Conservation (phyloP, 768 basidiomycete species). For the Psilocybe cubensis region DNA sequence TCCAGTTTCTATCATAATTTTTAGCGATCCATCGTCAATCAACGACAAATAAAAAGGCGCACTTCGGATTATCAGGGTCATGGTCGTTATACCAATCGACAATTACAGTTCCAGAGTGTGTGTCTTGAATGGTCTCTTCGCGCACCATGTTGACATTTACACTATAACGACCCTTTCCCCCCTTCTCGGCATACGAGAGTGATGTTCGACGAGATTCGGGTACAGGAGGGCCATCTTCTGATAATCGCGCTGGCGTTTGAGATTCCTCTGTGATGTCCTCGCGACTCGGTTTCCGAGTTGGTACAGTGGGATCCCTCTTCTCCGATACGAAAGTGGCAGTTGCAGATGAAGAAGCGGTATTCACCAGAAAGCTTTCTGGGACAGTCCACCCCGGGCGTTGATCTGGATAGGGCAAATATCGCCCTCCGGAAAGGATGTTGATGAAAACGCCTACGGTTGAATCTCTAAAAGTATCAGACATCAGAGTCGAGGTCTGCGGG, state of each 20-base stretch:
- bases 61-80: slow-evolving; percentile 4
- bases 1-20: slow-evolving; percentile 1
- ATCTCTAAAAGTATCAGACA: neutral
- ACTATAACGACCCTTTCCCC: neutral
- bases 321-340: neutral
- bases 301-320: neutral
- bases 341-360: neutral
- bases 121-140: neutral
- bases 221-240: neutral
- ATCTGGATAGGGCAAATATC: neutral
- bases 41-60: neutral
- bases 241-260: neutral
- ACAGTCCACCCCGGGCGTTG: neutral
- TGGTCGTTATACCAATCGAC: slow-evolving; percentile 1
- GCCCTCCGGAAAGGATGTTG: neutral
- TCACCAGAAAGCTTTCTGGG: neutral
- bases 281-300: neutral
- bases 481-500: neutral
- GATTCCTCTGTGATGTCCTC: neutral
- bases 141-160: neutral
- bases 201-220: neutral
- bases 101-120: neutral
- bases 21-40: no score
- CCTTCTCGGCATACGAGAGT: neutral
- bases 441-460: neutral